Evolutionary conservation across 495 filamentous ascomycete species (phyloP).

Genomic region (Xylaria scruposa): DNA sequence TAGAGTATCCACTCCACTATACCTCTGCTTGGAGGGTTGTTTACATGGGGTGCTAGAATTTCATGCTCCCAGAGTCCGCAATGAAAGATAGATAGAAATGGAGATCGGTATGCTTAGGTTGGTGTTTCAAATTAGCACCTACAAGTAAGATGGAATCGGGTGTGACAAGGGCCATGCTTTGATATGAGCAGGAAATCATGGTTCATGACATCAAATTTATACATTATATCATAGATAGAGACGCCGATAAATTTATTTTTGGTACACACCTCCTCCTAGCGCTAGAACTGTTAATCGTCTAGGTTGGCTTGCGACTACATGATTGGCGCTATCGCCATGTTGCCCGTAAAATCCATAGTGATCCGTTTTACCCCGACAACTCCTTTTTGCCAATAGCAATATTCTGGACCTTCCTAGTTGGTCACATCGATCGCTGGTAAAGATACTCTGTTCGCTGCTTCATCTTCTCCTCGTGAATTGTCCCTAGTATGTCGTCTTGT

Average conservation of each 20-base stretch:
- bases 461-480: neutral
- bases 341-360: neutral
- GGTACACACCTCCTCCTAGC: neutral
- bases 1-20: too few species aligned
- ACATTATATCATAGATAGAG: conserved; percentile 11
- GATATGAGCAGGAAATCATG: neutral
- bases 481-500: neutral
- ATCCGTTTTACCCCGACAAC: neutral
- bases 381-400: neutral
- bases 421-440: neutral
- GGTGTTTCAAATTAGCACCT: neutral
- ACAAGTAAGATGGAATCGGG: neutral
- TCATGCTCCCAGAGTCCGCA: neutral
- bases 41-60: too few species aligned
- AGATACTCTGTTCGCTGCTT: neutral
- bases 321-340: neutral
- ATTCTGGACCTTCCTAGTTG: neutral
- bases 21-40: too few species aligned
- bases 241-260: conserved; percentile 1
- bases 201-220: conserved; percentile 10
- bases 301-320: neutral
- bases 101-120: neutral
- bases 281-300: neutral
- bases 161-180: neutral
- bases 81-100: neutral